phyloP scores from a whole-genome alignment of 2,329 filamentous ascomycete species.

The Plenodomus biglobosus region DNA sequence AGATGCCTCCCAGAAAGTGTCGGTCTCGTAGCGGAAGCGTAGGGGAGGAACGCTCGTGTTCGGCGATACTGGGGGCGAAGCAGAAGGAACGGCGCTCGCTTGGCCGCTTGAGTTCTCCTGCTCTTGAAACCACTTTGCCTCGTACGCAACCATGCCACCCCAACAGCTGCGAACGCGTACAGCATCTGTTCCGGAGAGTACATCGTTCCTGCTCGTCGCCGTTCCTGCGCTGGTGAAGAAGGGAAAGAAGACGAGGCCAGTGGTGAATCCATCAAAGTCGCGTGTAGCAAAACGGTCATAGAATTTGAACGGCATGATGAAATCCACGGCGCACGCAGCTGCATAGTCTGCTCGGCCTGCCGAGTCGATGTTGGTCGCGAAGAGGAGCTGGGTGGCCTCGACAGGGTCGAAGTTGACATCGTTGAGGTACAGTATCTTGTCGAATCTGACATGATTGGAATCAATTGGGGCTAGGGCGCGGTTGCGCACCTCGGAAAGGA shows the following conservation, averaged over 20 bases:
- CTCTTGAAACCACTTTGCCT: slow-evolving; percentile 61
- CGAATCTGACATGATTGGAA: slow-evolving; percentile 56
- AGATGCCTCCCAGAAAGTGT: slow-evolving; percentile 51
- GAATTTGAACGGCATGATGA: slow-evolving; percentile 65
- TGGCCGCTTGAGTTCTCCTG: slow-evolving; percentile 5
- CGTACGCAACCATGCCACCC: slow-evolving; percentile 73
- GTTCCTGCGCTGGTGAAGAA: slow-evolving; percentile 61
- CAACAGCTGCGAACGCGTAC: slow-evolving; percentile 74
- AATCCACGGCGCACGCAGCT: slow-evolving; percentile 72
- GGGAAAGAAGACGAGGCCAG: slow-evolving; percentile 67
- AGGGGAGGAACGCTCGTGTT: slow-evolving; percentile 41
- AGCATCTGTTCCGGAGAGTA: slow-evolving; percentile 62
- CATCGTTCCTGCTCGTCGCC: slow-evolving; percentile 60
- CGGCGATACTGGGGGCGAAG: slow-evolving; percentile 13
- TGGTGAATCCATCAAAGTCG: slow-evolving; percentile 64
- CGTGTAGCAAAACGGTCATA: slow-evolving; percentile 75
- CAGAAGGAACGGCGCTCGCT: slow-evolving; percentile 18
- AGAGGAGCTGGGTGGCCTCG: slow-evolving; percentile 63
- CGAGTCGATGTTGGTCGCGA: slow-evolving; percentile 60
- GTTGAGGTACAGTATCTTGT: slow-evolving; percentile 64
- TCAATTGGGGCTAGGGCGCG: slow-evolving; percentile 66
- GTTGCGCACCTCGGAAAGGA: slow-evolving; percentile 72
- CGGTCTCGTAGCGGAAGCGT: slow-evolving; percentile 48
- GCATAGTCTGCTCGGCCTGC: slow-evolving; percentile 60
- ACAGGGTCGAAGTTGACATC: slow-evolving; percentile 66